Base-by-base conservation (phyloP, 257 asterid genomes). In the Pogostemon cablin region DNA sequence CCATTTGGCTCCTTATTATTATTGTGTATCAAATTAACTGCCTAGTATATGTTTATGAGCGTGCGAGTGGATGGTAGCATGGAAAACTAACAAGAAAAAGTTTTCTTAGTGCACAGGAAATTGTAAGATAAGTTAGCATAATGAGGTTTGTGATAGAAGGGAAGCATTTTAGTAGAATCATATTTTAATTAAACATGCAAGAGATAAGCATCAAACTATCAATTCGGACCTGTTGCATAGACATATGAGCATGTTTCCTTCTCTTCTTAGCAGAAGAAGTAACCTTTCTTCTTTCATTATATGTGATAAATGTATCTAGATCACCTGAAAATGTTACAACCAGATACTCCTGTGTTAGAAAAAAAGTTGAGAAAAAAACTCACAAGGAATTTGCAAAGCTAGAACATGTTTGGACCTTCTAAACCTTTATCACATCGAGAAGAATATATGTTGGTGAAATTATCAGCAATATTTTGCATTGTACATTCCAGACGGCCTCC, bases 401-500 rank as follows among this genome's bases (percentile, higher is more conserved):
- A 39, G 41, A 54, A 68, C 55, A 44, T 32, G 77, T 6, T 41
- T 63, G 49, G 4, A 91, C 99, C 99, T 86, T 86, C 84, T 42
- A 88, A 82, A 65, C 77, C 83, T 57, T 91, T 73, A 86, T 83
- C 85, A 76, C 88, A 75, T 60, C 90, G 90, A 67, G 97, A 89
- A 67, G 97, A 75, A 77, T 65, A 85, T 8, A 77, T 61, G 75
- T 82, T 91, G 71, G 81, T 66, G 75, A 95, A 95, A 71, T 77
- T 91, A 74, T 95, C 99, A 40, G 97, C 97, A 72, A 95, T 90
- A 73, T 95, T 91, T 83, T 95, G 99, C 99, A 95, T 95, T 75
- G 99, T 95, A 73, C 95, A 91, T 72, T 95, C 99, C 86, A 89
- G 77, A 73, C 98, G 98, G 63, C 99, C 99, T 77, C 99, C 99